Base-by-base conservation (phyloP, 2,329 filamentous ascomycete species). In the Emmonsiellopsis sp. region DNA sequence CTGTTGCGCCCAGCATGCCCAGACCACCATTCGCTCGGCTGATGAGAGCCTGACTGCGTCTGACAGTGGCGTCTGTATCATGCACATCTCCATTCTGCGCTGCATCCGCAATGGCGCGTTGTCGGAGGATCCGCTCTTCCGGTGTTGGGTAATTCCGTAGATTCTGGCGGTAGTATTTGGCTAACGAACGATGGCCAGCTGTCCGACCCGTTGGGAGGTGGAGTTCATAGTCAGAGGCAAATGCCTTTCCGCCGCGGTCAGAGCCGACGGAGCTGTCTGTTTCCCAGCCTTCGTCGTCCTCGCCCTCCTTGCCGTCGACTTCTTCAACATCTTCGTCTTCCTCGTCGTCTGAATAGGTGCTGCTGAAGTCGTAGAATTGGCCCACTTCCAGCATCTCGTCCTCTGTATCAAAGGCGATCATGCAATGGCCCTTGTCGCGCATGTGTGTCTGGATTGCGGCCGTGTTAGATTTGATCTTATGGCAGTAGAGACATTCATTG, bases 361-460 rank as follows among this genome's bases (percentile, higher is more conserved):
- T 88, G 59, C 88, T 82, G 79, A 98, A 98, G 67, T 98, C 93
- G 71, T 98, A 98, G 70, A 89, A 96, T 59, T 97, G 89, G 54
- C 93, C 93, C 64, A 98, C 89, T 53, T 94, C 89, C 32, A 97
- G 80, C 73, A 96, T 89, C 65, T 97, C 90, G 37, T 87, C 85
- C 66, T 96, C 89, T 0, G 84, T 86, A 50, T 85, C 84, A 69
- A 92, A 98, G 0, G 89, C 91, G 61, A 98, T 94, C 80, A 91
- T 95, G 79, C 92, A 97, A 72, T 98, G 93, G 0, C 89, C 87
- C 67, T 90, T 92, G 68, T 98, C 93, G 44, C 89, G 85, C 93
- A 98, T 98, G 69, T 98, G 93, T 0, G 91, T 96, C 67, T 96
- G 91, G 30, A 91, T 83, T 15, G 88, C 92, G 54, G 85, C 83